A percentile compares a stretch with the other conserved stretches of the same genome.
Evolutionary conservation across 352 stramenopile species (phyloP).

Genomic region (Pythium rhizo-oryzae): DNA sequence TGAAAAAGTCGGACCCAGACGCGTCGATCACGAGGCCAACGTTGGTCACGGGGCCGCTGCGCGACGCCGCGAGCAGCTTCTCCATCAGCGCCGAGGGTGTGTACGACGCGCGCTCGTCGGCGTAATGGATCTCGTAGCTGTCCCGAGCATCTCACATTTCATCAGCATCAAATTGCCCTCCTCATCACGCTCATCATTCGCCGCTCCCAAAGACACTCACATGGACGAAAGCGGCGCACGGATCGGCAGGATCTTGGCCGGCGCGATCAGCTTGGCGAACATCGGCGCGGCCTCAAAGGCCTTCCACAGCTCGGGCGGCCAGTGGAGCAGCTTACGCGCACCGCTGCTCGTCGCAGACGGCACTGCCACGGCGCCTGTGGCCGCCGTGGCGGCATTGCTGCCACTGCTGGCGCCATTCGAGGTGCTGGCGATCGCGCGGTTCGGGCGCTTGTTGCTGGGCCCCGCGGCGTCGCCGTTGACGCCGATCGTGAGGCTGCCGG

Average conservation of each 20-base stretch:
- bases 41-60: slow-evolving; percentile 62
- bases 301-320: slow-evolving; percentile 61
- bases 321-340: slow-evolving; percentile 74
- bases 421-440: slow-evolving; percentile 6
- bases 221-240: slow-evolving; percentile 77
- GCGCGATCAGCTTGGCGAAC: slow-evolving; percentile 52
- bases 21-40: slow-evolving; percentile 83
- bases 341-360: not conserved
- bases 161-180: not conserved
- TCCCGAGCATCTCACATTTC: not conserved
- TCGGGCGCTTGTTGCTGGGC: slow-evolving; percentile 24
- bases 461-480: slow-evolving; percentile 11
- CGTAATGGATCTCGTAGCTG: slow-evolving; percentile 87
- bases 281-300: slow-evolving; percentile 62
- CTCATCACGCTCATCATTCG: not conserved
- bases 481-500: slow-evolving; percentile 19
- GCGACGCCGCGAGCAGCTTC: slow-evolving; percentile 68
- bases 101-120: slow-evolving; percentile 49
- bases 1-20: slow-evolving; percentile 64
- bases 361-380: not conserved
- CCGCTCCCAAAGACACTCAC: slow-evolving; percentile 34
- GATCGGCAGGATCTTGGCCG: slow-evolving; percentile 72
- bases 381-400: not conserved
- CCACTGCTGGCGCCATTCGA: slow-evolving; percentile 3
- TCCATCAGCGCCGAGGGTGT: slow-evolving; percentile 81